phyloP scores from a whole-genome alignment of 768 basidiomycete species.

The Mycena rosella region DNA sequence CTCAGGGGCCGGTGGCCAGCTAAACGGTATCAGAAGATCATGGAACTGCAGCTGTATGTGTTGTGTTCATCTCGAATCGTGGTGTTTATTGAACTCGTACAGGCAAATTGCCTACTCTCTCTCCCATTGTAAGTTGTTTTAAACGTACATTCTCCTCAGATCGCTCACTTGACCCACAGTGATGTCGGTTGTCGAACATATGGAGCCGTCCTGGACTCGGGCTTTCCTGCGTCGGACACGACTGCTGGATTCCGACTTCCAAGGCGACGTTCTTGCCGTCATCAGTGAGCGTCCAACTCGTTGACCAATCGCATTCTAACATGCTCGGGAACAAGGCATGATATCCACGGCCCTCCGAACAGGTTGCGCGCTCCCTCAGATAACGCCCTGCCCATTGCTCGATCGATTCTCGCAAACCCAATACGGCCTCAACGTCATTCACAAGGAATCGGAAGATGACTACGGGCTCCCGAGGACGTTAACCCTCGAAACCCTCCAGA shows the following conservation, averaged over 20 bases:
- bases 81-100: slow-evolving; percentile 1
- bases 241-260: slow-evolving; percentile 82
- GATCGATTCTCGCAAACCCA: slow-evolving; percentile 57
- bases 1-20: slow-evolving; percentile 84
- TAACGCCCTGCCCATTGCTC: slow-evolving; percentile 81
- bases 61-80: not conserved
- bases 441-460: slow-evolving; percentile 79
- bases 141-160: not conserved
- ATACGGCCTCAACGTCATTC: slow-evolving; percentile 75
- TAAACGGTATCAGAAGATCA: slow-evolving; percentile 77
- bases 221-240: slow-evolving; percentile 83
- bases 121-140: slow-evolving; percentile 57
- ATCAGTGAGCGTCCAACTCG: slow-evolving; percentile 64
- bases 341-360: slow-evolving; percentile 82
- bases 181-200: slow-evolving; percentile 75
- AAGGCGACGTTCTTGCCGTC: slow-evolving; percentile 88
- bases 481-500: slow-evolving; percentile 78
- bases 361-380: slow-evolving; percentile 84
- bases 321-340: slow-evolving; percentile 63
- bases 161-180: slow-evolving; percentile 43
- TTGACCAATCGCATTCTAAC: not conserved
- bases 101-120: slow-evolving; percentile 80
- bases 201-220: slow-evolving; percentile 82
- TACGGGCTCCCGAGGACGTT: slow-evolving; percentile 79
- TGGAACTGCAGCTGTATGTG: slow-evolving; percentile 76